A percentile compares a stretch with the other conserved stretches of the same genome.
phyloP scores from a whole-genome alignment of 768 basidiomycete species.

The Mrakia frigida region DNA sequence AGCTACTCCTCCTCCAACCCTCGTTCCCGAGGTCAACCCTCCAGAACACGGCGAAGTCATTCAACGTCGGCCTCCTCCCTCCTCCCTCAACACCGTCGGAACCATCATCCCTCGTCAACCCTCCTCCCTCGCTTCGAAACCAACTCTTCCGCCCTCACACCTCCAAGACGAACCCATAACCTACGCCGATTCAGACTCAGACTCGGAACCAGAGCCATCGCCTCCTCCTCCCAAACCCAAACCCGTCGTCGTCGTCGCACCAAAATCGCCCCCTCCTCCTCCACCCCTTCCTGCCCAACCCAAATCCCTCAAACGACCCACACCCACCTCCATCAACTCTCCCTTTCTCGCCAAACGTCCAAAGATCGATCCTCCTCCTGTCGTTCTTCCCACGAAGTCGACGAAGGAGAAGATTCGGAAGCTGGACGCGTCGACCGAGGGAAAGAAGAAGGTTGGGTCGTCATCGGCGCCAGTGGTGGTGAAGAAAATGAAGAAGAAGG shows the following conservation, averaged over 20 bases:
- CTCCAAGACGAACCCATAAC: neutral
- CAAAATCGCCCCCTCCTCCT: neutral
- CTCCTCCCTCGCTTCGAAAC: neutral
- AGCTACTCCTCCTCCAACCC: neutral
- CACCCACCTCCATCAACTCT: neutral
- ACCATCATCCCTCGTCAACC: neutral
- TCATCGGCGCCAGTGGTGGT: neutral
- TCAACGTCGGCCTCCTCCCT: neutral
- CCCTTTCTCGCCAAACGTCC: neutral
- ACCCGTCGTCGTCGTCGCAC: neutral
- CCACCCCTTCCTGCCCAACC: neutral
- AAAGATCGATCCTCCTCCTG: neutral
- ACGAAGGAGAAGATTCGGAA: neutral
- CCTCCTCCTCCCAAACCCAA: neutral
- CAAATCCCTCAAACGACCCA: neutral
- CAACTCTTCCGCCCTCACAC: neutral
- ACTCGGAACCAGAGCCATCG: neutral
- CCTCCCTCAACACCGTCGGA: neutral
- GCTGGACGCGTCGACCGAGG: neutral
- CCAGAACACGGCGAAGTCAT: constrained; percentile 12
- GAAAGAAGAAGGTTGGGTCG: too few species aligned
- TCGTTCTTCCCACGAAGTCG: neutral
- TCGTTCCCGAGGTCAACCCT: neutral
- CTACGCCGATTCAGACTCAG: neutral
- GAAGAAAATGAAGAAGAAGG: constrained; percentile 27